phyloP scores from a whole-genome alignment of 2,329 filamentous ascomycete genomes.

The Colletotrichum lentis region DNA sequence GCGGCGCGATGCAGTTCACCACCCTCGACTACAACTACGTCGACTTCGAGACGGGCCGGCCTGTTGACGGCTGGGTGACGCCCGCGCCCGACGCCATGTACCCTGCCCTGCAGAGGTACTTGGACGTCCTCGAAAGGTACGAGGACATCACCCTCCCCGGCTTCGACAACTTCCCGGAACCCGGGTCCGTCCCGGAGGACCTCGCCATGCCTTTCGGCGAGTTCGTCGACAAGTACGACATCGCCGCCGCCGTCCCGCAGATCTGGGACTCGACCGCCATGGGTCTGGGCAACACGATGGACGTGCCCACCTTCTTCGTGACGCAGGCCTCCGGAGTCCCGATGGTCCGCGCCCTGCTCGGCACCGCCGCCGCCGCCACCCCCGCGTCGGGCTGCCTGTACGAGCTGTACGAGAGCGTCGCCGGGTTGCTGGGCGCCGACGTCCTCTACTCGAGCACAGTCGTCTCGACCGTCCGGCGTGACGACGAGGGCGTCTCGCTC shows the following conservation, averaged over 20 bases:
- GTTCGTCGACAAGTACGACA: slow-evolving; percentile 57
- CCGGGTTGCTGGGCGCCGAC: slow-evolving; percentile 37
- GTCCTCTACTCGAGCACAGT: slow-evolving; percentile 42
- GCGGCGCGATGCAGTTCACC: slow-evolving; percentile 42
- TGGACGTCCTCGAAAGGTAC: slow-evolving; percentile 44
- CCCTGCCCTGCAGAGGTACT: slow-evolving; percentile 44
- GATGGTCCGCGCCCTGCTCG: slow-evolving; percentile 41
- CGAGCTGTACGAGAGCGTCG: slow-evolving; percentile 39
- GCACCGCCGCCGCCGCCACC: slow-evolving; percentile 36
- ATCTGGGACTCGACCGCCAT: slow-evolving; percentile 38
- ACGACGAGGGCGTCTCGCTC: slow-evolving; percentile 36
- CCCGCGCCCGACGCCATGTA: slow-evolving; percentile 40
- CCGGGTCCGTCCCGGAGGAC: slow-evolving; percentile 54
- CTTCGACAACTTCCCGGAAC: slow-evolving; percentile 52
- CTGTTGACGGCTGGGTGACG: slow-evolving; percentile 42
- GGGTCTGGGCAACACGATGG: slow-evolving; percentile 40
- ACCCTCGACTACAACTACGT: slow-evolving; percentile 41
- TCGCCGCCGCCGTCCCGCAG: slow-evolving; percentile 51
- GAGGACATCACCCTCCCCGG: slow-evolving; percentile 47
- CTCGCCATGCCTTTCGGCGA: slow-evolving; percentile 57
- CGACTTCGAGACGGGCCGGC: slow-evolving; percentile 50
- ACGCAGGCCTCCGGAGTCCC: slow-evolving; percentile 37
- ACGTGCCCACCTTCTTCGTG: slow-evolving; percentile 38
- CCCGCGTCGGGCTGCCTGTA: slow-evolving; percentile 39
- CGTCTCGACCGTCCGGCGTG: slow-evolving; percentile 23